These are phyloP conservation scores for Plantago major DNA, from an alignment of 257 asterid species.

Conservation along the genomic window DNA sequence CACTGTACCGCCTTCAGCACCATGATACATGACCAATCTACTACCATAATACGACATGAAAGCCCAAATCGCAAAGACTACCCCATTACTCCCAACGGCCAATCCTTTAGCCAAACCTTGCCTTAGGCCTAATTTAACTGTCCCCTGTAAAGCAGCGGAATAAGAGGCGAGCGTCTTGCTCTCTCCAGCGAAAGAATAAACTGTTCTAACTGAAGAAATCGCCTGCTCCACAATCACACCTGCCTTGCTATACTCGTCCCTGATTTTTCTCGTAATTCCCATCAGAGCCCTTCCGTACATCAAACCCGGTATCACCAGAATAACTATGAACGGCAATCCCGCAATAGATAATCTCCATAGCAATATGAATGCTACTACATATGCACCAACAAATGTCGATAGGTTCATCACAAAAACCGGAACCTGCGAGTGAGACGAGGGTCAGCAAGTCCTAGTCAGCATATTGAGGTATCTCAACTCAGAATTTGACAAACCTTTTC, in stretches of 20 bases:
- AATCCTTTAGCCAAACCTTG: conserved; percentile 65
- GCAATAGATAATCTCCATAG: conserved; percentile 46
- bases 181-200: conserved; percentile 58
- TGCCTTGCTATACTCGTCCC: conserved; percentile 51
- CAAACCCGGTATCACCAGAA: conserved; percentile 55
- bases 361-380: conserved; percentile 43
- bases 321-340: conserved; percentile 45
- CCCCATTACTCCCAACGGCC: conserved; percentile 57
- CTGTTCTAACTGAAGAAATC: conserved; percentile 50
- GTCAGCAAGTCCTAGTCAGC: no score
- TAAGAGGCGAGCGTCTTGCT: conserved; percentile 31
- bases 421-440: conserved; percentile 24
- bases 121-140: conserved; percentile 36
- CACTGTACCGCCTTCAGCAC: conserved; percentile 50
- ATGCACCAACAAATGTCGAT: conserved; percentile 40
- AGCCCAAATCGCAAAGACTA: conserved; percentile 54
- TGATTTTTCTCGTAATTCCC: conserved; percentile 42
- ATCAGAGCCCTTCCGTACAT: conserved; percentile 53
- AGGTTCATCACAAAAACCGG: conserved; percentile 54
- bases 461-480: no score
- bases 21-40: conserved; percentile 54
- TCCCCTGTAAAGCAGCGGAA: conserved; percentile 47
- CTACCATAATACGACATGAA: conserved; percentile 59
- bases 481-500: conserved; percentile 38
- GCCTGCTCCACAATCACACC: conserved; percentile 50